phyloP scores from a whole-genome alignment of 306 rosid species.

The Cyclanthera cordifolia region DNA sequence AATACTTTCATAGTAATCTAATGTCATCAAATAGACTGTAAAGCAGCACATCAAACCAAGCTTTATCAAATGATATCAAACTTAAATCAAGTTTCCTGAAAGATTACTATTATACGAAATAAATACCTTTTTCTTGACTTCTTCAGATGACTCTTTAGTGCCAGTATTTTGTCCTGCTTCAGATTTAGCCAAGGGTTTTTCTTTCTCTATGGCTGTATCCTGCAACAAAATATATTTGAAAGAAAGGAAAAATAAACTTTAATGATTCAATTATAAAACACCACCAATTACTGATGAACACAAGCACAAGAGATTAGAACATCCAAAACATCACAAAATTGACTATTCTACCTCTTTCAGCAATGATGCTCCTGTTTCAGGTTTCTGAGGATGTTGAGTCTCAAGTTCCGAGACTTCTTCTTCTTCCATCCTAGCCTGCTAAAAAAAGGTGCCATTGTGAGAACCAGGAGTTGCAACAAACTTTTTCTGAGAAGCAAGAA shows the following conservation, averaged over 20 bases:
- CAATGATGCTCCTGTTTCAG: slow-evolving; percentile 26
- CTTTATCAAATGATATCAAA: not conserved
- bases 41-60: not conserved
- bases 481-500: no score
- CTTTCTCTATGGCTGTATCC: slow-evolving; percentile 35
- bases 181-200: slow-evolving; percentile 33
- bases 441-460: slow-evolving; percentile 19
- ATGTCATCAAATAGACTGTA: not conserved
- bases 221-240: slow-evolving; percentile 16
- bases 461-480: slow-evolving; percentile 9
- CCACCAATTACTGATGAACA: not conserved
- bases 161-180: slow-evolving; percentile 29
- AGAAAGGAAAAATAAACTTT: slow-evolving; percentile 5
- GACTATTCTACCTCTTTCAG: slow-evolving; percentile 44
- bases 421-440: slow-evolving; percentile 36
- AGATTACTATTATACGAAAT: not conserved
- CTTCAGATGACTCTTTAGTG: slow-evolving; percentile 37
- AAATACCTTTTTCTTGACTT: slow-evolving; percentile 30
- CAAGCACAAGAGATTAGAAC: slow-evolving; percentile 6
- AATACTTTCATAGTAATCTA: not conserved
- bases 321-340: slow-evolving; percentile 2
- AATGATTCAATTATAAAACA: not conserved
- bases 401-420: slow-evolving; percentile 19
- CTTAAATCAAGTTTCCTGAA: slow-evolving; percentile 1
- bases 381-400: slow-evolving; percentile 28